Base-by-base conservation (phyloP, 2,329 filamentous ascomycete genomes). In the Talaromyces sp. region DNA sequence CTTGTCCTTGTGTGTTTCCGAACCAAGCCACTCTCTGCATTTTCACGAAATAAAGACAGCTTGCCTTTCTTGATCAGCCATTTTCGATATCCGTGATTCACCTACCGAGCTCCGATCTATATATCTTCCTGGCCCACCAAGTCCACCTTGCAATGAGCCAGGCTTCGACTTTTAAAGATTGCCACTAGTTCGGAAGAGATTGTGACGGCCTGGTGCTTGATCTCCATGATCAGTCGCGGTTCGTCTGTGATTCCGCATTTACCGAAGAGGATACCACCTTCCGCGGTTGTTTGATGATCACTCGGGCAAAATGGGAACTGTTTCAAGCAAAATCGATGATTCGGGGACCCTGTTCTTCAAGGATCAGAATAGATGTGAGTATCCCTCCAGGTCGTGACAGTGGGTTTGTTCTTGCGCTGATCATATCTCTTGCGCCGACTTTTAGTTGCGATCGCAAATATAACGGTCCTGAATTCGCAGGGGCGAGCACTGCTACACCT, bases 281-380 rank as follows among this genome's bases (percentile, higher is more conserved):
- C 14, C 3, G 50, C 31, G 31, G 11, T 54, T 37, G 7, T 40
- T 42, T 42, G 16, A 39, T 57, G 35, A 40, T 28, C 16, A 57
- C 5, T 37, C 5, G 18, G 35, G 25, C 23, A 84, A 79, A 76
- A 99, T 99, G 95, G 95, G 95, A 74, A 92, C 90, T 81, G 88
- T 97, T 78, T 88, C 87, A 77, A 97, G 93, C 83, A 90, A 88
- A 78, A 87, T 88, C 72, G 93, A 96, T 71, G 93, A 97, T 66
- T 73, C 74, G 72, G 90, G 87, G 75, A 84, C 86, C 71, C 81
- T 98, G 75, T 96, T 90, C 76, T 82, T 98, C 74, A 89, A 90
- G 80, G 95, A 99, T 76, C 95, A 96, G 82, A 91, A 86, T 76
- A 88, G 92, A 84, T 87, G 95, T 98, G 84, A 75, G 89, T 81